Percentiles rank a stretch among this genome's conserved stretches.
Conservation (phyloP, 768 basidiomycete genomes). For the Tylopilus plumbeoviolaceoides region DNA sequence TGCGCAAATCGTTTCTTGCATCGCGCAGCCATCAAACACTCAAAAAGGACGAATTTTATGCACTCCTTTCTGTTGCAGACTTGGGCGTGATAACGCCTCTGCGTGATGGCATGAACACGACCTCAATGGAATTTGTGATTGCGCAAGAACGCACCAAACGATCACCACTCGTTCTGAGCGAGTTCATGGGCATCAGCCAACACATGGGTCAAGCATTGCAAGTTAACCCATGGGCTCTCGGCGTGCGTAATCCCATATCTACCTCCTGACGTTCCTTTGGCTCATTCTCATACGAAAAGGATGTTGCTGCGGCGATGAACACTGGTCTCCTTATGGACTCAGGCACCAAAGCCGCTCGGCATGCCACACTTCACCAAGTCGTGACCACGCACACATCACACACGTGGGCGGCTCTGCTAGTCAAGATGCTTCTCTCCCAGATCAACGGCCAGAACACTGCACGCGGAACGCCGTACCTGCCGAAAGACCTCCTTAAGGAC, state of each 20-base stretch:
- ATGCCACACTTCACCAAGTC: slow-evolving; percentile 72
- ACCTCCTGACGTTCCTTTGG: not conserved
- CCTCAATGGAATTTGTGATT: slow-evolving; percentile 96
- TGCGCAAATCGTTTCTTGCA: not conserved
- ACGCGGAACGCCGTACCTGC: slow-evolving; percentile 80
- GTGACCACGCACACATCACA: slow-evolving; percentile 94
- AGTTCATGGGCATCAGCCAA: slow-evolving; percentile 97
- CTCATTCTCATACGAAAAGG: slow-evolving; percentile 37
- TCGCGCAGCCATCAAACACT: slow-evolving; percentile 83
- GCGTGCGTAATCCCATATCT: slow-evolving; percentile 42
- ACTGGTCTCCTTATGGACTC: slow-evolving; percentile 78
- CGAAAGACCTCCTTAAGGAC: slow-evolving; percentile 51
- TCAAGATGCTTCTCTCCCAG: slow-evolving; percentile 83
- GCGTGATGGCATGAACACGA: slow-evolving; percentile 99
- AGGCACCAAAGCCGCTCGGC: slow-evolving; percentile 69
- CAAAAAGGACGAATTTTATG: slow-evolving; percentile 98
- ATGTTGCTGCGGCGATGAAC: slow-evolving; percentile 88
- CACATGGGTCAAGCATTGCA: slow-evolving; percentile 86
- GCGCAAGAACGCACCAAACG: slow-evolving; percentile 83
- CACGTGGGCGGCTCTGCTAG: slow-evolving; percentile 87
- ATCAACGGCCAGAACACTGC: slow-evolving; percentile 76
- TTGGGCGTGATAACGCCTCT: slow-evolving; percentile 93
- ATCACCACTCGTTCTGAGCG: slow-evolving; percentile 86
- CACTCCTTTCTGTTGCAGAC: slow-evolving; percentile 87
- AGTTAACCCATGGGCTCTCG: slow-evolving; percentile 96